Conservation (phyloP, 1,284 basidiomycete species). For the Irpex sp. region DNA sequence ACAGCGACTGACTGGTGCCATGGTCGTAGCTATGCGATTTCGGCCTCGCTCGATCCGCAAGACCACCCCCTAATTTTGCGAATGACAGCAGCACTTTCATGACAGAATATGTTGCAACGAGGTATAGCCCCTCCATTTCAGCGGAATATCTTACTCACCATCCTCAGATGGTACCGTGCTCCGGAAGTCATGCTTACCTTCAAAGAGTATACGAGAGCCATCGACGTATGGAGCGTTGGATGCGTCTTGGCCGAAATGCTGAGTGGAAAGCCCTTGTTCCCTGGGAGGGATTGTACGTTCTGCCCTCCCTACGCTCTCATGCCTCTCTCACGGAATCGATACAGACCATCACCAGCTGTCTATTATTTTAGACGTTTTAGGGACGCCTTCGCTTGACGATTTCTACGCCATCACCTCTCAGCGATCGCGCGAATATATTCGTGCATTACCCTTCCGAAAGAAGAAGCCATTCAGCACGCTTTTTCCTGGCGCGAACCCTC, state of each 20-base stretch:
- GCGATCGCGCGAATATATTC: conserved; percentile 88
- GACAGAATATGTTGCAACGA: conserved; percentile 93
- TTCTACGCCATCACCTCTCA: conserved; percentile 89
- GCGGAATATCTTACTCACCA: conserved; percentile 3
- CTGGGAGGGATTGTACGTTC: conserved; percentile 72
- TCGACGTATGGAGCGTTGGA: conserved; percentile 93
- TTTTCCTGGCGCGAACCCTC: conserved; percentile 81
- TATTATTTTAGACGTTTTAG: conserved; percentile 81
- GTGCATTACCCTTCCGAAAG: conserved; percentile 89
- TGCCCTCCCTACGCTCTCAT: background rate
- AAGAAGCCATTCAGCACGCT: conserved; percentile 74
- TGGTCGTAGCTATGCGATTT: conserved; percentile 80
- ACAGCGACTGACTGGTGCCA: background rate
- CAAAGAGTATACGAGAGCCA: conserved; percentile 90
- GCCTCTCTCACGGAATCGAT: conserved; percentile 33
- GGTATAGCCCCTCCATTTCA: conserved; percentile 32
- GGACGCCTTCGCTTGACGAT: conserved; percentile 88
- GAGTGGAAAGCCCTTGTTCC: conserved; percentile 86
- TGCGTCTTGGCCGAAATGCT: conserved; percentile 96
- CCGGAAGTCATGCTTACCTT: conserved; percentile 96
- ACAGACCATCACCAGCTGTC: conserved; percentile 91
- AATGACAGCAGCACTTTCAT: conserved; percentile 87
- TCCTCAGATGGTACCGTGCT: conserved; percentile 85
- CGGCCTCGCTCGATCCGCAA: conserved; percentile 83
- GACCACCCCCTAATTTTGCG: conserved; percentile 75